These are phyloP conservation scores for Euphorbia peplus DNA, from an alignment of 345 rosid species.

Conservation along the genomic window DNA sequence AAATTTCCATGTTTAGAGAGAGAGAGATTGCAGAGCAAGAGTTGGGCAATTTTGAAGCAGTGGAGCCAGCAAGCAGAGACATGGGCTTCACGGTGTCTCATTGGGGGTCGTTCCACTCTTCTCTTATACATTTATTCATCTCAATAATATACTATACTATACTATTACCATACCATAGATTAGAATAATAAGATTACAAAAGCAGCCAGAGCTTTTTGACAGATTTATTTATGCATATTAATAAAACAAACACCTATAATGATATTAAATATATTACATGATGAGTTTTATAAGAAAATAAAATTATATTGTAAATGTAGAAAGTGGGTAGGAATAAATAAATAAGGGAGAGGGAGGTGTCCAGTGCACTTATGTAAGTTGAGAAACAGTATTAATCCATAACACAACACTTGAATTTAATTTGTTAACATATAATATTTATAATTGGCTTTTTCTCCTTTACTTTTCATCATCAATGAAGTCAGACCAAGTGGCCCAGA, in stretches of 20 bases:
- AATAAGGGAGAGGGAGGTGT: slow-evolving; percentile 13
- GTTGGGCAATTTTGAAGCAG: slow-evolving; percentile 12
- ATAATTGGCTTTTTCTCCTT: slow-evolving; percentile 25
- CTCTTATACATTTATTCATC: not conserved
- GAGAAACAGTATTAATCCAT: not conserved
- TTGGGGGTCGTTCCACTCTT: slow-evolving; percentile 34
- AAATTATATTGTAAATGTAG: not conserved
- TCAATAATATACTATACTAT: too few species aligned
- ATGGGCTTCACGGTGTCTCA: slow-evolving; percentile 25
- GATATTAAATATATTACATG: too few species aligned
- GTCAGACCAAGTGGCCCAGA: slow-evolving; percentile 32
- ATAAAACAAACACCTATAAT: too few species aligned
- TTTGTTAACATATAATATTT: slow-evolving; percentile 28
- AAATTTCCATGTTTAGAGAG: not conserved
- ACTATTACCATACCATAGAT: too few species aligned
- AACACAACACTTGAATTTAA: slow-evolving; percentile 1
- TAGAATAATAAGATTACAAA: not conserved
- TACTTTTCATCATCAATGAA: slow-evolving; percentile 22
- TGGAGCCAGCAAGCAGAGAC: slow-evolving; percentile 17
- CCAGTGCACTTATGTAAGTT: slow-evolving; percentile 6
- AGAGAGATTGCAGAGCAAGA: not conserved
- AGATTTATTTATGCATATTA: not conserved
- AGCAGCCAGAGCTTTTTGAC: not conserved
- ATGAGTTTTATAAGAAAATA: too few species aligned
- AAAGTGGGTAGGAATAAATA: slow-evolving; percentile 16